Percentiles rank a stretch among this genome's conserved stretches.
These are phyloP conservation scores for Colletotrichum eremochloae DNA, from an alignment of 2,329 filamentous ascomycete species.

Conservation along the genomic window DNA sequence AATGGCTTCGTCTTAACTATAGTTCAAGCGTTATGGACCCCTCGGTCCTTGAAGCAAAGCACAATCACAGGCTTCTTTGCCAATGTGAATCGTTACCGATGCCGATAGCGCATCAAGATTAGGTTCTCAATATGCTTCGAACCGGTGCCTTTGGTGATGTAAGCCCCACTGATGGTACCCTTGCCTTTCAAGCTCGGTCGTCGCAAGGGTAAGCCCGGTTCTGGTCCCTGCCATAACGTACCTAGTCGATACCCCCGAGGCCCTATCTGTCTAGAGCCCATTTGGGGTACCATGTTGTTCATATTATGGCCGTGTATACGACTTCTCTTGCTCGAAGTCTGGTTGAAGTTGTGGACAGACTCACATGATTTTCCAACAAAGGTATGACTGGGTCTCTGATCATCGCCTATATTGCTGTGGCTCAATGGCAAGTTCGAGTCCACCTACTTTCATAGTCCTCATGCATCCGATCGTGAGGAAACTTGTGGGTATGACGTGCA, in stretches of 20 bases:
- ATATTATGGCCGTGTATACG: background rate
- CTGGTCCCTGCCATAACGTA: background rate
- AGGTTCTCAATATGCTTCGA: too few species aligned
- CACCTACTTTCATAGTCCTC: background rate
- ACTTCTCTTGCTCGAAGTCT: background rate
- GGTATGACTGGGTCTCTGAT: background rate
- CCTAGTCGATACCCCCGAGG: background rate
- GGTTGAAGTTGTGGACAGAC: fast-evolving
- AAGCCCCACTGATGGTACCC: background rate
- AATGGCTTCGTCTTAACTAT: background rate
- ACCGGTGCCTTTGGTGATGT: background rate
- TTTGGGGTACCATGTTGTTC: background rate
- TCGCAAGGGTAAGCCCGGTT: background rate
- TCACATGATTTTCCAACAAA: background rate
- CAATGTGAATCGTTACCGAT: background rate
- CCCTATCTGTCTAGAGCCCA: too few species aligned
- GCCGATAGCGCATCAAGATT: background rate
- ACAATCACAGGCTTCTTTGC: background rate
- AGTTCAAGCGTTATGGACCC: background rate
- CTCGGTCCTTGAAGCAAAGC: background rate
- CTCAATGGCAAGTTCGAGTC: background rate
- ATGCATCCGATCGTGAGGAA: background rate
- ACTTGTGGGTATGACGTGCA: background rate
- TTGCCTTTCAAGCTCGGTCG: background rate
- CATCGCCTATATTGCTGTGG: too few species aligned